Conservation (phyloP, 208 protist genomes). For the Polymyxa betae region DNA sequence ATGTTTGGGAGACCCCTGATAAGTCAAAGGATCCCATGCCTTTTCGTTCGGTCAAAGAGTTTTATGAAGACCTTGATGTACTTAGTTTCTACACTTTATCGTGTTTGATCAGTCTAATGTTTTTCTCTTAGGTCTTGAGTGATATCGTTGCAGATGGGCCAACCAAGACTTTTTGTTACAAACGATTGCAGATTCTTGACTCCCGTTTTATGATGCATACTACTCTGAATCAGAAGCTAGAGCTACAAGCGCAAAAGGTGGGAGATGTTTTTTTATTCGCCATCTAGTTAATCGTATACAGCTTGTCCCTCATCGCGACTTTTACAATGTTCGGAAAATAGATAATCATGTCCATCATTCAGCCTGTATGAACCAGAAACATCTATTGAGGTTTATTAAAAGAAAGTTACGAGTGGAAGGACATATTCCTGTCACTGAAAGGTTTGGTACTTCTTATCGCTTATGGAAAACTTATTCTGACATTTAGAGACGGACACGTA, state of each 20-base stretch:
- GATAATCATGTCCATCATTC: conserved; percentile 71
- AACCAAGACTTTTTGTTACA: conserved; percentile 62
- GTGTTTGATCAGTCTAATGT: neutral
- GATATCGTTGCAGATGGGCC: conserved; percentile 57
- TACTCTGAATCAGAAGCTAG: conserved; percentile 56
- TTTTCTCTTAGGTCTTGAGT: conserved; percentile 5
- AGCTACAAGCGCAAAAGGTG: conserved; percentile 55
- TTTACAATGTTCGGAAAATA: conserved; percentile 74
- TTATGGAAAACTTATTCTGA: neutral
- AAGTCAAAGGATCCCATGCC: neutral
- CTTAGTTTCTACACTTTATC: neutral
- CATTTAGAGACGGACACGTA: conserved; percentile 62
- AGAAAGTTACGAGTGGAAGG: conserved; percentile 57
- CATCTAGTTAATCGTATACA: neutral
- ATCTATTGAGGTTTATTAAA: conserved; percentile 73
- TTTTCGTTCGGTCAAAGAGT: conserved; percentile 42
- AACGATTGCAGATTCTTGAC: conserved; percentile 62
- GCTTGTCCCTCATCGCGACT: conserved; percentile 71
- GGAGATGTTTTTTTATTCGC: neutral
- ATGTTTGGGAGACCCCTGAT: conserved; percentile 46
- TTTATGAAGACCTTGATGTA: conserved; percentile 56
- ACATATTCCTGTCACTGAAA: neutral
- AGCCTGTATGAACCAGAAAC: conserved; percentile 68
- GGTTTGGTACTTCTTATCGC: neutral
- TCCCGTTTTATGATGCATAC: conserved; percentile 60